Evolutionary conservation across 805 yeast genomes (phyloP), one percentile per base, ranked within the genome.

Genomic region (Monosporozyma aquatica): DNA sequence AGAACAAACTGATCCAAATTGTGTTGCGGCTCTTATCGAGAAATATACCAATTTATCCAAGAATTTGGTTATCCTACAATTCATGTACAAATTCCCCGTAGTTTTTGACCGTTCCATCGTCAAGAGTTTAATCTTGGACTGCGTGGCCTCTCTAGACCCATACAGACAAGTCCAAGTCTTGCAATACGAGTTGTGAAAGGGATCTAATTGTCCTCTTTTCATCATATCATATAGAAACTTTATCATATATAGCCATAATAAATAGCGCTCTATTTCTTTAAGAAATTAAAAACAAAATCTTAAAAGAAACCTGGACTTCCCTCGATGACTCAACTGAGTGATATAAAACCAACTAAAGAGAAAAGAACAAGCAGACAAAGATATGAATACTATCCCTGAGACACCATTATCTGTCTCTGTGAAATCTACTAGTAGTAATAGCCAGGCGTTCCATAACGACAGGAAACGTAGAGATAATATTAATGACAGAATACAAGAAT

Each of bases 401-500:
- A 42, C 51, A 6, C 43, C 47, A 22, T 44, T 55, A 3, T 49
- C 54, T 4, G n/a, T n/a, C n/a, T 47, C 58, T 1, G 56, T 49
- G 13, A 48, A 46, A 13, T 50, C 57, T 6, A 40, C 40, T 3
- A 42, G 54, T 6, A 50, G 55, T 28, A 32, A 20, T 9, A 45
- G 26, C 17, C 49, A 47, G 26, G 47, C 55, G 15, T 51, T 49
- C 25, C 58, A 55, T 20, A 64, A 53, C n/a, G 70, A 64, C 37
- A 56, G 78, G 8, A 71, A 70, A 49, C 67, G 78, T 43, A 60
- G 76, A 41, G 82, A 75, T 47, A 75, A 73, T 50, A 73, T 76
- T 58, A 76, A 76, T 50, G 80, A 75, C 9, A 69, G 71, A 48
- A 76, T 76, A 11, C 76, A 74, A 41, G 79, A 76, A 43, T 54